Percentiles rank a stretch among this genome's conserved stretches.
Conservation (phyloP, 306 rosid species). For the Hylodesmum podocarpum region DNA sequence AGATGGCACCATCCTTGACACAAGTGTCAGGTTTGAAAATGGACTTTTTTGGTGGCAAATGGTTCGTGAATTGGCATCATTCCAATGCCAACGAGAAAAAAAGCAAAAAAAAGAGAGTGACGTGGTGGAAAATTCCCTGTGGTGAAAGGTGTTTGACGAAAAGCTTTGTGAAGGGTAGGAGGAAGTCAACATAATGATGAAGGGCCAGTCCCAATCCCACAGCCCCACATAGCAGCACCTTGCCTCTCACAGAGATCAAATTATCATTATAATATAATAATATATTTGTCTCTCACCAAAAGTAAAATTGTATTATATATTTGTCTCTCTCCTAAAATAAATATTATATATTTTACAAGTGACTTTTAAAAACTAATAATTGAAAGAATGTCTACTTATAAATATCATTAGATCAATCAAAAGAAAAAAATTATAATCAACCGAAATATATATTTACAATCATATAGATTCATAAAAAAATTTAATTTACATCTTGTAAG, state of each 20-base stretch:
- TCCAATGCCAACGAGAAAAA: neutral
- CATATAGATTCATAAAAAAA: too few relatives aligned
- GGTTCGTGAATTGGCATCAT: neutral
- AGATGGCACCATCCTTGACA: neutral
- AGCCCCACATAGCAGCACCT: neutral
- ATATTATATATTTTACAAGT: too few relatives aligned
- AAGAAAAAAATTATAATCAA: too few relatives aligned
- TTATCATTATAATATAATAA: neutral
- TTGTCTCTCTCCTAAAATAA: neutral
- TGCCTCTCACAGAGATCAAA: neutral
- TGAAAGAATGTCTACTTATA: too few relatives aligned
- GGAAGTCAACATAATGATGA: conserved; percentile 49
- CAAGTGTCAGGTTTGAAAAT: conserved; percentile 25
- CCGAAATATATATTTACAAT: too few relatives aligned
- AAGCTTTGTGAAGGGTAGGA: neutral
- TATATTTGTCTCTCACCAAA: neutral
- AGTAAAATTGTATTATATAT: neutral
- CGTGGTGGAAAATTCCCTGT: conserved; percentile 19
- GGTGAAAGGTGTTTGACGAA: conserved; percentile 35
- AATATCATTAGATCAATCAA: too few relatives aligned
- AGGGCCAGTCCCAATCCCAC: conserved; percentile 28
- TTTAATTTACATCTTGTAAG: too few relatives aligned
- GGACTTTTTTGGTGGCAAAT: neutral
- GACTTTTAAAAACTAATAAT: too few relatives aligned
- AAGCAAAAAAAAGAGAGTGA: conserved; percentile 15